These are phyloP conservation scores for Pestalotiopsis sp. DNA, from an alignment of 2,329 filamentous ascomycete genomes.

Conservation along the genomic window DNA sequence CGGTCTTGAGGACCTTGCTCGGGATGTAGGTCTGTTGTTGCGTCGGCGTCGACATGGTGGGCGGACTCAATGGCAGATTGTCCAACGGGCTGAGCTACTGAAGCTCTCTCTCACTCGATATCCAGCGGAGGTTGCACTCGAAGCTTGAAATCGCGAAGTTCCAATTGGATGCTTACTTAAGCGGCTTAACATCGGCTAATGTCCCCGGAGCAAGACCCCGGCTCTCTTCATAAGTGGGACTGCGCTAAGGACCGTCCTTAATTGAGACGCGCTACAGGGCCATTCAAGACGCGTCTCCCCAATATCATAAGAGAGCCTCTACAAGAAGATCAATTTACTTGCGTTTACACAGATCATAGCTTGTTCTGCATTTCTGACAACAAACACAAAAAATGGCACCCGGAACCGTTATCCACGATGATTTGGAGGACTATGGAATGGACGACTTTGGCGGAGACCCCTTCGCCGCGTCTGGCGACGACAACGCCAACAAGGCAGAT, in stretches of 20 bases:
- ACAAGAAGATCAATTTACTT: neutral
- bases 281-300: constrained; percentile 15
- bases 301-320: neutral
- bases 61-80: constrained; percentile 19
- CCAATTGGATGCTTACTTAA: constrained; percentile 29
- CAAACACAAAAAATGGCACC: constrained; percentile 28
- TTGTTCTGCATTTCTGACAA: neutral
- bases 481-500: constrained; percentile 32
- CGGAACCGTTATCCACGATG: constrained; percentile 56
- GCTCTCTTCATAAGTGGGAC: neutral
- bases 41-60: constrained; percentile 42
- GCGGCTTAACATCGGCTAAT: constrained; percentile 28
- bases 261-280: constrained; percentile 15
- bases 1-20: constrained; percentile 78
- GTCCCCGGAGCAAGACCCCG: neutral
- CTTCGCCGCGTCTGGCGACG: constrained; percentile 49
- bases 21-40: constrained; percentile 60
- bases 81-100: constrained; percentile 17
- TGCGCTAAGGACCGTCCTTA: neutral
- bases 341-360: neutral
- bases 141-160: constrained; percentile 30
- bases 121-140: constrained; percentile 22
- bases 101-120: constrained; percentile 12
- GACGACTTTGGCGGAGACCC: constrained; percentile 62
- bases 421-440: constrained; percentile 77